Evolutionary conservation across 2,329 filamentous ascomycete genomes (phyloP).

Genomic region (Tolypocladium amazonense): DNA sequence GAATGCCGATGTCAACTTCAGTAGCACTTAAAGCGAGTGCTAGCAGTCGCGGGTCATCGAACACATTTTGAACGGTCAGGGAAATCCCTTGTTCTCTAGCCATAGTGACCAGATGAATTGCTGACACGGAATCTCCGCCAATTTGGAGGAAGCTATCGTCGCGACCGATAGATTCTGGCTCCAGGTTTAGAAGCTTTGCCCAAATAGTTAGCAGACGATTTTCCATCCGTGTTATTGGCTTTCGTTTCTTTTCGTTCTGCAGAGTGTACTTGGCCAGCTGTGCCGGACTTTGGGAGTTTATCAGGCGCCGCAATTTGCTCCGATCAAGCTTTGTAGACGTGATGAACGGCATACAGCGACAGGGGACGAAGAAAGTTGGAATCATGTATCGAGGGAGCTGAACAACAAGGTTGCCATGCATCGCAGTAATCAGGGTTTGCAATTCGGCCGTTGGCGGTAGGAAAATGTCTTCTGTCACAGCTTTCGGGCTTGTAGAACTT

Average conservation of each 20-base stretch:
- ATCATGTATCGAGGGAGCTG: constrained; percentile 1
- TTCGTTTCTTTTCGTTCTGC: neutral
- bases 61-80: constrained; percentile 12
- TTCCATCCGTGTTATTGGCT: neutral
- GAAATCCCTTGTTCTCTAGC: constrained; percentile 7
- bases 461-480: neutral
- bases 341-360: constrained; percentile 5
- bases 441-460: neutral
- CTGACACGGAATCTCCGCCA: constrained; percentile 17
- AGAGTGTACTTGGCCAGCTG: neutral
- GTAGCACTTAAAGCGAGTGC: neutral
- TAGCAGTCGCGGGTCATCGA: constrained; percentile 7
- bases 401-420: neutral
- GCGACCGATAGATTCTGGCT: neutral
- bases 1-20: neutral
- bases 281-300: neutral
- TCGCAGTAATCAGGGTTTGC: neutral
- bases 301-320: neutral
- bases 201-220: neutral
- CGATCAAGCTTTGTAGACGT: constrained; percentile 9
- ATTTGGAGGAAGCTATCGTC: constrained; percentile 16
- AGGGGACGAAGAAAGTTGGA: neutral
- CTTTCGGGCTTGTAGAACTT: too few relatives aligned
- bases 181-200: constrained; percentile 25
- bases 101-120: constrained; percentile 10